Base-by-base conservation (phyloP, 2,329 filamentous ascomycete species). In the Penicillium palitans region DNA sequence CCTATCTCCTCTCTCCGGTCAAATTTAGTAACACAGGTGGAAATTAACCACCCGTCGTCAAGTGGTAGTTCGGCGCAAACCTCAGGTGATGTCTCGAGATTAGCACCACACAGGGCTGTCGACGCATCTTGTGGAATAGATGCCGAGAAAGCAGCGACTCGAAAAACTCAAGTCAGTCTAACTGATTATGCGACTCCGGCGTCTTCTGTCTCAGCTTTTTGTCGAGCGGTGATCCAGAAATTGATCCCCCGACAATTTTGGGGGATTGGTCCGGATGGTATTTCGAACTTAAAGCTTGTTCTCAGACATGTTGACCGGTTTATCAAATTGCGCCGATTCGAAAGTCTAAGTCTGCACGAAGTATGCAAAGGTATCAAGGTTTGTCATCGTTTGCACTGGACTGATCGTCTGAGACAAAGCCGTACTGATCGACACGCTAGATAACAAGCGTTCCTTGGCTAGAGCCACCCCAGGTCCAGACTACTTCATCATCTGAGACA, bases 201-300 rank as follows among this genome's bases (percentile, higher is more conserved):
- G 3, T 78, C 86, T 1, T 82, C 86, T 48, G 90, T 98, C 2
- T 96, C 93, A 4, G 88, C 90, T 0, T 98, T 96, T 70, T 96
- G 92, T 72, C 89, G 89, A 68, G 89, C 91, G 3, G 87, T 88
- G 0, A 70, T 97, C 31, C 79, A 79, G 21, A 89, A 84, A 58
- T 78, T 97, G 17, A 83, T 99, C 29, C 93, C 93, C 0, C 78
- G 81, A 44, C 83, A 80, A 3, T 88, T 96, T 57, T 96, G 90
- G 86, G 92, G 93, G 0, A 64, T 71, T 19, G 84, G 82, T 1
- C 71, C 81, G 1, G 73, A 75, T 0, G 81, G 82, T 37, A 55
- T 64, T 6, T 77, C 84, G 50, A 97, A 97, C 76, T 82, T 84
- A 60, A 70, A 72, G 0, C 68, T 77, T 0, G 74, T 97, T 35